These are phyloP conservation scores for Ceratorhiza oryzae-sativae DNA, from an alignment of 1,284 basidiomycete genomes.

Conservation along the genomic window DNA sequence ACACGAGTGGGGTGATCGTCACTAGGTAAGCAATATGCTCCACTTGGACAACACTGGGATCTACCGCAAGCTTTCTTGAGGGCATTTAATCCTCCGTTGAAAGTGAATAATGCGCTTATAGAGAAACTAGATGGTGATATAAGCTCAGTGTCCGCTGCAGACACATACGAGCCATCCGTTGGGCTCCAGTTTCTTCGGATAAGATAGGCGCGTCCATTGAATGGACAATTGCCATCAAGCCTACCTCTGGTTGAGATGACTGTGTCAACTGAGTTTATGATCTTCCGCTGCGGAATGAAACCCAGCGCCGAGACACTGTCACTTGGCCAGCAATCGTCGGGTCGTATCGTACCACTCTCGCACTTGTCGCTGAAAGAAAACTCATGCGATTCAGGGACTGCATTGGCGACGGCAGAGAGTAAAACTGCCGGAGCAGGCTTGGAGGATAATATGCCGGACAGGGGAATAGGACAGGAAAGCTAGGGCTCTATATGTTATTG, in stretches of 20 bases:
- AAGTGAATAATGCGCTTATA: constrained; percentile 54
- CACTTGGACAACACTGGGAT: constrained; percentile 47
- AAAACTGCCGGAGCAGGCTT: not conserved
- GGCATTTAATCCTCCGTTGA: constrained; percentile 56
- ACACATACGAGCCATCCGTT: constrained; percentile 52
- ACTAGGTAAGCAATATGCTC: constrained; percentile 50
- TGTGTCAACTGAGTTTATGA: constrained; percentile 45
- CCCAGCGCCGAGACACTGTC: not conserved
- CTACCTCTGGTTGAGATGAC: constrained; percentile 47
- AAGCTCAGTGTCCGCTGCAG: constrained; percentile 57
- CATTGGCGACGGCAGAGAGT: not conserved
- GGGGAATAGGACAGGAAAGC: not conserved
- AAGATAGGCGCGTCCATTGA: constrained; percentile 56
- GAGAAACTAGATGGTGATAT: constrained; percentile 55
- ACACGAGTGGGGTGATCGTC: constrained; percentile 52
- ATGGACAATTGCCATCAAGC: constrained; percentile 51
- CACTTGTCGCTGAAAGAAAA: constrained; percentile 50
- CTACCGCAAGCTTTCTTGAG: constrained; percentile 50
- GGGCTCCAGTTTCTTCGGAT: constrained; percentile 57
- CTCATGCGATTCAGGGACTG: constrained; percentile 45
- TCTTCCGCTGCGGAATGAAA: constrained; percentile 43
- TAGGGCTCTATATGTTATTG: too few relatives aligned
- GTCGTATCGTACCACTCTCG: constrained; percentile 48
- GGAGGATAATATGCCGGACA: not conserved
- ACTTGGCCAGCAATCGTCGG: not conserved